Conservation (phyloP, 768 basidiomycete genomes). For the Boletellus ananas region DNA sequence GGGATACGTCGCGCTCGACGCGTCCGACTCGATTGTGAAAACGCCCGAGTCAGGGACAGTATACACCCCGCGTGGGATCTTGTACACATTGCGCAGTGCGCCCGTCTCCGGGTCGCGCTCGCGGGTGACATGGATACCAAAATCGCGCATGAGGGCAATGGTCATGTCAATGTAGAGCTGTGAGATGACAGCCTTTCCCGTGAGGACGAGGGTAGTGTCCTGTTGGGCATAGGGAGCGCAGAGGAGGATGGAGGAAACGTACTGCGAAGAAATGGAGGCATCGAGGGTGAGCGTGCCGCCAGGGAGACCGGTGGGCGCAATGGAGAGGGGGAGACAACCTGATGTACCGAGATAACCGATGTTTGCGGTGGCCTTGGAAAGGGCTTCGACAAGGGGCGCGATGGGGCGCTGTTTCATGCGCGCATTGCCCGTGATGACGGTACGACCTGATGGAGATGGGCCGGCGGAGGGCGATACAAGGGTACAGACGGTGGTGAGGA, state of each 20-base stretch:
- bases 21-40: conserved; percentile 94
- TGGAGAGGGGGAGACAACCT: conserved; percentile 87
- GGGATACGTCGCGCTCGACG: conserved; percentile 94
- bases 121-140: conserved; percentile 76
- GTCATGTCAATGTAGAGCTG: conserved; percentile 99
- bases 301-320: conserved; percentile 75
- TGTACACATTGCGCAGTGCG: conserved; percentile 71
- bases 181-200: conserved; percentile 93
- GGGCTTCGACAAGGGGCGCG: conserved; percentile 89
- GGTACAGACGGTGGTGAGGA: conserved; percentile 94
- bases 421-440: conserved; percentile 93
- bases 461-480: conserved; percentile 55
- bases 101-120: conserved; percentile 58
- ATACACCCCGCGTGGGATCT: conserved; percentile 80
- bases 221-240: conserved; percentile 91
- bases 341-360: conserved; percentile 75
- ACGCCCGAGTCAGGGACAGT: conserved; percentile 55
- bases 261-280: conserved; percentile 95
- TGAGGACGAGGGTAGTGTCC: conserved; percentile 84
- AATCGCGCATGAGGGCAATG: conserved; percentile 93
- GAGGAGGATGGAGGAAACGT: conserved; percentile 94
- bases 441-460: conserved; percentile 42
- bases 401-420: conserved; percentile 99
- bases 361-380: conserved; percentile 71
- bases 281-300: conserved; percentile 84